Conservation (phyloP, 768 basidiomycete genomes). For the Boletus bicolor region DNA sequence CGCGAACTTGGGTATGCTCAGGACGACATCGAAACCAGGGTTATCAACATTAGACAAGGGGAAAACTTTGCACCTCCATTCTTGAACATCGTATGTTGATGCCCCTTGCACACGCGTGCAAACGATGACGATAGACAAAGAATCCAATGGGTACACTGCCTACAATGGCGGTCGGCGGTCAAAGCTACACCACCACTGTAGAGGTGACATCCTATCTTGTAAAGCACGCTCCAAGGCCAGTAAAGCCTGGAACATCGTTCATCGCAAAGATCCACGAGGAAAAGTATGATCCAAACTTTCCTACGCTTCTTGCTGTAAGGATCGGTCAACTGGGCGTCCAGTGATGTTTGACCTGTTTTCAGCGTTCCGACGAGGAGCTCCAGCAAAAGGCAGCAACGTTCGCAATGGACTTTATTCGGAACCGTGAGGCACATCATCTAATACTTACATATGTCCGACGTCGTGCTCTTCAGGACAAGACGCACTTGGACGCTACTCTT, state of each 20-base stretch:
- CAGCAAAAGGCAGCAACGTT: conserved; percentile 34
- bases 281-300: conserved; percentile 51
- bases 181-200: conserved; percentile 38
- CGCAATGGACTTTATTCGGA: conserved; percentile 33
- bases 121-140: conserved; percentile 21
- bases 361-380: conserved; percentile 49
- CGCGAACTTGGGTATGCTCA: conserved; percentile 42
- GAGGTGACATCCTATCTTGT: conserved; percentile 43
- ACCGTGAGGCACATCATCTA: conserved; percentile 35
- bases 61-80: conserved; percentile 48
- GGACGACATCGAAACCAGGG: conserved; percentile 34
- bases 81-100: conserved; percentile 35
- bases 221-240: conserved; percentile 36
- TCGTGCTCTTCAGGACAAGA: conserved; percentile 37
- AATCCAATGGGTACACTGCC: conserved; percentile 46
- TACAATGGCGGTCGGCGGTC: conserved; percentile 36
- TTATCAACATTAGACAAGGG: conserved; percentile 43
- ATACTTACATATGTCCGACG: not conserved
- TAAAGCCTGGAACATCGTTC: conserved; percentile 34
- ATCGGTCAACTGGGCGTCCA: not conserved
- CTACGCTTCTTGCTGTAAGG: conserved; percentile 39
- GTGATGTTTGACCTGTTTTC: not conserved
- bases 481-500: conserved; percentile 37
- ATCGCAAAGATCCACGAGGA: conserved; percentile 44
- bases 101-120: not conserved